phyloP scores from a whole-genome alignment of 805 yeast species.

The Candida andamanensis region DNA sequence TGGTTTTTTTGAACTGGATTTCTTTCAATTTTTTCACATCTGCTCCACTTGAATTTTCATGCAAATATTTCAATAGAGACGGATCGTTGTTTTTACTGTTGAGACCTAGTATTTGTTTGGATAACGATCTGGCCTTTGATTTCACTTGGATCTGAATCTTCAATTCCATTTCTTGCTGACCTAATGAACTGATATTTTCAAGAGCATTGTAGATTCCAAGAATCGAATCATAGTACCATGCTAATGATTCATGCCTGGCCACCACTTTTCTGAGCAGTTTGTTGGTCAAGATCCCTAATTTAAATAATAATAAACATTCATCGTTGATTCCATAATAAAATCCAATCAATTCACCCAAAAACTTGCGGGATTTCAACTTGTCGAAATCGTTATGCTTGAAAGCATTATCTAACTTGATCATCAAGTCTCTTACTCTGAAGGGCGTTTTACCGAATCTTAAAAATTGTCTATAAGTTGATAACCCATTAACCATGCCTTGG shows the following conservation, averaged over 20 bases:
- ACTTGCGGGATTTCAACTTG: constrained; percentile 35
- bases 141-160: constrained; percentile 59
- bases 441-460: constrained; percentile 70
- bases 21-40: constrained; percentile 23
- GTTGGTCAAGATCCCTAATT: constrained; percentile 44
- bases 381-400: constrained; percentile 8
- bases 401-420: constrained; percentile 21
- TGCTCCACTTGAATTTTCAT: constrained; percentile 11
- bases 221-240: constrained; percentile 67
- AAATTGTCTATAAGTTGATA: constrained; percentile 58
- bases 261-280: constrained; percentile 34
- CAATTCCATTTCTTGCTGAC: constrained; percentile 47
- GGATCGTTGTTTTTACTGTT: constrained; percentile 12
- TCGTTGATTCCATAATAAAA: constrained; percentile 64
- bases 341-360: constrained; percentile 48
- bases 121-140: constrained; percentile 43
- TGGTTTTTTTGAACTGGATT: constrained; percentile 32
- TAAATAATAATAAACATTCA: constrained; percentile 54
- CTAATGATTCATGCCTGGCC: constrained; percentile 53
- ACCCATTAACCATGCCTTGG: constrained; percentile 41
- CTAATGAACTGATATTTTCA: constrained; percentile 35
- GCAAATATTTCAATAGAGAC: constrained; percentile 7
- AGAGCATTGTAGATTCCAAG: constrained; percentile 51
- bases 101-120: constrained; percentile 30
- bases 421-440: constrained; percentile 42